Percentiles rank a stretch among this genome's conserved stretches.
phyloP scores from a whole-genome alignment of 345 rosid genomes.

The Pistacia integerrima region DNA sequence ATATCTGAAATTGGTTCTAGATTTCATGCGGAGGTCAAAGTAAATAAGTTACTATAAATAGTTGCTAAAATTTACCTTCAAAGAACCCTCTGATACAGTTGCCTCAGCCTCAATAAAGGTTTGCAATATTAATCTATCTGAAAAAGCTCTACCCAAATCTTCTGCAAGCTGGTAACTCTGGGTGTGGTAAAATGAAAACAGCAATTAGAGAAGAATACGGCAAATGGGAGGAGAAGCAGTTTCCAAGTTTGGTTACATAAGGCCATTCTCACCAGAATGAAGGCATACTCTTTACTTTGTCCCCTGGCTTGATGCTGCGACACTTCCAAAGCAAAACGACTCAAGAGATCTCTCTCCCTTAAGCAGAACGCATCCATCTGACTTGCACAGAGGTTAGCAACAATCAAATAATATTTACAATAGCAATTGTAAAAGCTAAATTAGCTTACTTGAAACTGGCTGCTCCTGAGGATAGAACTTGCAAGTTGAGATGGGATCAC shows the following conservation, averaged over 20 bases:
- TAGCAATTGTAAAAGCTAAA: constrained; percentile 3
- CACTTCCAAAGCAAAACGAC: constrained; percentile 63
- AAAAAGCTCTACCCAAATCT: constrained; percentile 87
- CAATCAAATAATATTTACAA: neutral
- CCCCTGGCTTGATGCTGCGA: constrained; percentile 64
- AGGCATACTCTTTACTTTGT: constrained; percentile 59
- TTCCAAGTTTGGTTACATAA: constrained; percentile 7
- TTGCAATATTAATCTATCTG: constrained; percentile 72
- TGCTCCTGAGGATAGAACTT: constrained; percentile 65
- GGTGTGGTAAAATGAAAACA: constrained; percentile 18
- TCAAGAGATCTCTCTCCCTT: constrained; percentile 88
- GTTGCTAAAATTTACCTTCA: constrained; percentile 51
- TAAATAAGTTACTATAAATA: neutral
- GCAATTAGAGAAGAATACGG: constrained; percentile 13
- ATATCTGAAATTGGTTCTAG: neutral
- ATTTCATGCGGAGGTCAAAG: neutral
- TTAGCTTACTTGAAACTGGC: constrained; percentile 65
- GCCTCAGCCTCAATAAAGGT: constrained; percentile 61
- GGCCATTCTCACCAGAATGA: constrained; percentile 50
- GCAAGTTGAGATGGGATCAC: constrained; percentile 68
- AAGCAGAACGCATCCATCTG: constrained; percentile 68
- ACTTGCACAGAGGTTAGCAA: constrained; percentile 13
- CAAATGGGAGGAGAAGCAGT: constrained; percentile 3
- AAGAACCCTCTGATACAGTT: constrained; percentile 45
- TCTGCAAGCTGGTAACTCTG: constrained; percentile 87